A percentile compares a stretch with the other conserved stretches of the same genome.
phyloP scores from a whole-genome alignment of 164 flowering plant species.

The Chimonanthus salicifolius region DNA sequence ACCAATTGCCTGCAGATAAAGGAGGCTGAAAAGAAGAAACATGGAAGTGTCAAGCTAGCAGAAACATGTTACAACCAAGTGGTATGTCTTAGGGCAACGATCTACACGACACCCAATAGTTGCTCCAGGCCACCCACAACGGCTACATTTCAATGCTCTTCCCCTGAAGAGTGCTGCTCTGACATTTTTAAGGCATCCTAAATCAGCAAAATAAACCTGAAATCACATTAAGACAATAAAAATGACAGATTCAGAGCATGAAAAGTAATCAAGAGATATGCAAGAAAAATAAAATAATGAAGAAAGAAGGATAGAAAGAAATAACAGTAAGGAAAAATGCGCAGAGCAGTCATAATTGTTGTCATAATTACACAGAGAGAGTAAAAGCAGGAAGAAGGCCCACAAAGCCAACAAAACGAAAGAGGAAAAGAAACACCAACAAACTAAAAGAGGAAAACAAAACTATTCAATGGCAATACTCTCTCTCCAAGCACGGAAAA shows the following conservation, averaged over 20 bases:
- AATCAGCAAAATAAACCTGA: conserved; percentile 97
- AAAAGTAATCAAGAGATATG: neutral
- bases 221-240: conserved; percentile 7
- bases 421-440: no score
- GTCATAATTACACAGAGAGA: no score
- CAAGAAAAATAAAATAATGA: neutral
- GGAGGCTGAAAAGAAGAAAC: conserved; percentile 1
- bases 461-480: no score
- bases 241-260: neutral
- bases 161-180: conserved; percentile 96
- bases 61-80: conserved; percentile 42
- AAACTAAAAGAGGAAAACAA: no score
- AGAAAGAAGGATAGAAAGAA: neutral
- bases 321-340: neutral
- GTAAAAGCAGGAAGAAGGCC: no score
- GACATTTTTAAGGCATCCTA: conserved; percentile 85
- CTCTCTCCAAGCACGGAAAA: no score
- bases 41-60: neutral
- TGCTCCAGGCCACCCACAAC: conserved; percentile 96
- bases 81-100: conserved; percentile 95
- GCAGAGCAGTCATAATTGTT: neutral
- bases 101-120: conserved; percentile 99
- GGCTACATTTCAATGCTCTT: conserved; percentile 83
- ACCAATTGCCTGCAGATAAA: neutral
- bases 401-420: no score